Conservation (phyloP, 495 filamentous ascomycete species). For the Amphirosellinia nigrospora region DNA sequence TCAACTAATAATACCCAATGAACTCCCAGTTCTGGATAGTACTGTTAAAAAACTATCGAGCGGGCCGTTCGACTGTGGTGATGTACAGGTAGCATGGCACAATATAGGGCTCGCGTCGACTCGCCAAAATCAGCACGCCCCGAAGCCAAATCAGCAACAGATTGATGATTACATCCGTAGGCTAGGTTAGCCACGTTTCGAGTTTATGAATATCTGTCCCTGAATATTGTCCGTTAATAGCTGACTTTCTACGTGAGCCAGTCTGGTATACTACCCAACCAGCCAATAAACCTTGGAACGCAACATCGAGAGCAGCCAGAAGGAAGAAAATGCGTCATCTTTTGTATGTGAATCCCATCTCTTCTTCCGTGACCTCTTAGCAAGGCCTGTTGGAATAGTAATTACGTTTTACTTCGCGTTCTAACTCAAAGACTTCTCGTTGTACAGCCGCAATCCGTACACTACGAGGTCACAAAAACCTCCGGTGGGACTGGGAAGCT, state of each 20-base stretch:
- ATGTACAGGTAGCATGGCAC: neutral
- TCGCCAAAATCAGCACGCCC: too few species aligned
- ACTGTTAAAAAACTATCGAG: neutral
- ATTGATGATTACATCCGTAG: constrained; percentile 1
- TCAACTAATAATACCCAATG: neutral
- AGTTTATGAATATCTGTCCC: neutral
- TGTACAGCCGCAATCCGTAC: neutral
- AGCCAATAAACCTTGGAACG: neutral
- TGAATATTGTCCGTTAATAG: too few species aligned
- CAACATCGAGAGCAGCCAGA: neutral
- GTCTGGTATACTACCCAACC: constrained; percentile 7
- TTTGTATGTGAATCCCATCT: neutral
- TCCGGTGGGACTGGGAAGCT: neutral
- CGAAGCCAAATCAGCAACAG: neutral
- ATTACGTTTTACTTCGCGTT: neutral
- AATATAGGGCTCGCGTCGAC: neutral
- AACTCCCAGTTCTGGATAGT: neutral
- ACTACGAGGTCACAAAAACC: neutral
- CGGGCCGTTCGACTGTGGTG: neutral
- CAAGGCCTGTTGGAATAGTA: too few species aligned
- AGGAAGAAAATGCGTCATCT: neutral
- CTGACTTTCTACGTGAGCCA: neutral
- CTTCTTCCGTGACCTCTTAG: neutral
- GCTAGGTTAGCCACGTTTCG: neutral
- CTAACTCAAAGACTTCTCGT: neutral